A percentile compares a stretch with the other conserved stretches of the same genome.
phyloP scores from a whole-genome alignment of 495 filamentous ascomycete genomes.

The Aspergillus conjunctus region DNA sequence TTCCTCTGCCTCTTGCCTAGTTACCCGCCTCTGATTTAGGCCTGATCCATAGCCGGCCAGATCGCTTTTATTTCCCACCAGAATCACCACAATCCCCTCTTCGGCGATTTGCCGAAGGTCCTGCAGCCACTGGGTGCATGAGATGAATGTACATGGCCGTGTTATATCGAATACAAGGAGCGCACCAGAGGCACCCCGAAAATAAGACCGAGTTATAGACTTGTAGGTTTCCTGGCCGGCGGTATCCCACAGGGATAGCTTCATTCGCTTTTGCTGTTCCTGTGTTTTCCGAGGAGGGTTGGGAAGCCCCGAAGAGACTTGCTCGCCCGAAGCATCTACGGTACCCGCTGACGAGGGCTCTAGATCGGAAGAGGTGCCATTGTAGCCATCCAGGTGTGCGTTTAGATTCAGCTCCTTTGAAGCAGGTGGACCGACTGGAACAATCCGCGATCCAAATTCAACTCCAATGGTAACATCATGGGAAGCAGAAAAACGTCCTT shows the following conservation, averaged over 20 bases:
- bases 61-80: constrained; percentile 95
- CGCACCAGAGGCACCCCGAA: constrained; percentile 88
- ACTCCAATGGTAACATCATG: constrained; percentile 99
- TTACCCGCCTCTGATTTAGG: constrained; percentile 74
- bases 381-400: constrained; percentile 27
- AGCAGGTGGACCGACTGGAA: constrained; percentile 82
- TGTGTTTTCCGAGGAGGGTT: constrained; percentile 40
- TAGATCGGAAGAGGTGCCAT: constrained; percentile 5
- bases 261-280: constrained; percentile 72
- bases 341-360: constrained; percentile 17
- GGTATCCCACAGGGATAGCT: constrained; percentile 89
- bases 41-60: constrained; percentile 56
- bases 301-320: constrained; percentile 36
- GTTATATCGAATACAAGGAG: constrained; percentile 95
- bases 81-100: constrained; percentile 86
- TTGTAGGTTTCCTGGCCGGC: constrained; percentile 97
- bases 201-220: constrained; percentile 92
- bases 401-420: constrained; percentile 44
- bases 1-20: constrained; percentile 74
- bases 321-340: constrained; percentile 24
- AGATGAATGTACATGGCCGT: constrained; percentile 77
- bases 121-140: constrained; percentile 86
- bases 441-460: constrained; percentile 92
- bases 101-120: constrained; percentile 92
- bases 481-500: constrained; percentile 88